Conservation (phyloP, 495 filamentous ascomycete genomes). For the Daldinia loculata region DNA sequence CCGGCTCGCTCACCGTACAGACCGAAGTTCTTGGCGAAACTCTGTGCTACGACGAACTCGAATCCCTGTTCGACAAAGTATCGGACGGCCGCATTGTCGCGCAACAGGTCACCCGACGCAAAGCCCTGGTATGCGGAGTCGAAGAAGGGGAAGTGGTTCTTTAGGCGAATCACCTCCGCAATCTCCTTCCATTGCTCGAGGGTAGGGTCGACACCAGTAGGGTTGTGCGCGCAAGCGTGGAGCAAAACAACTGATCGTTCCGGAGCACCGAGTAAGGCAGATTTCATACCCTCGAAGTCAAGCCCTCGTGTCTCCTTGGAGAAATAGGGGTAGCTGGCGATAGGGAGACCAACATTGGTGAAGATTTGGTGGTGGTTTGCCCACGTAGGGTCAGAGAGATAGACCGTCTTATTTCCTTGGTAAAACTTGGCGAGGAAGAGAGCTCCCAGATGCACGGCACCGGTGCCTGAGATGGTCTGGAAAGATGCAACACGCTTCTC, state of each 20-base stretch:
- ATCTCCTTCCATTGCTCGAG: conserved; percentile 93
- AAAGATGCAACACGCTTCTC: conserved; percentile 81
- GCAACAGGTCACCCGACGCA: conserved; percentile 85
- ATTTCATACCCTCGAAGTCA: conserved; percentile 88
- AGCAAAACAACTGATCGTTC: conserved; percentile 86
- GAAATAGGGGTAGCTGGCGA: conserved; percentile 94
- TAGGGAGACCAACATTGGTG: conserved; percentile 81
- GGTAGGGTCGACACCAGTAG: conserved; percentile 95
- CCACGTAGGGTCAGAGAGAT: conserved; percentile 96
- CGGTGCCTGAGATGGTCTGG: conserved; percentile 92
- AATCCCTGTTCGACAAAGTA: conserved; percentile 96
- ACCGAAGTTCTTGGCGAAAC: conserved; percentile 99
- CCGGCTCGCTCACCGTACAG: conserved; percentile 96
- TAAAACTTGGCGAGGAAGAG: conserved; percentile 86
- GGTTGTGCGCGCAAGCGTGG: conserved; percentile 98
- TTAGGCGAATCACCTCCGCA: conserved; percentile 73
- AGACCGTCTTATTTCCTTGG: conserved; percentile 73
- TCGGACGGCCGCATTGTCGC: conserved; percentile 88
- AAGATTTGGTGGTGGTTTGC: conserved; percentile 99
- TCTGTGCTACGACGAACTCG: conserved; percentile 94
- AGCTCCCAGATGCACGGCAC: conserved; percentile 87
- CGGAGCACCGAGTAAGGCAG: conserved; percentile 71
- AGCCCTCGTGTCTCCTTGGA: conserved; percentile 83
- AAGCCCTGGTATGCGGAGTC: conserved; percentile 99
- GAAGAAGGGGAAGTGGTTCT: conserved; percentile 97